Conservation (phyloP, 2,329 filamentous ascomycete species). For the Aspergillus fijiensis region DNA sequence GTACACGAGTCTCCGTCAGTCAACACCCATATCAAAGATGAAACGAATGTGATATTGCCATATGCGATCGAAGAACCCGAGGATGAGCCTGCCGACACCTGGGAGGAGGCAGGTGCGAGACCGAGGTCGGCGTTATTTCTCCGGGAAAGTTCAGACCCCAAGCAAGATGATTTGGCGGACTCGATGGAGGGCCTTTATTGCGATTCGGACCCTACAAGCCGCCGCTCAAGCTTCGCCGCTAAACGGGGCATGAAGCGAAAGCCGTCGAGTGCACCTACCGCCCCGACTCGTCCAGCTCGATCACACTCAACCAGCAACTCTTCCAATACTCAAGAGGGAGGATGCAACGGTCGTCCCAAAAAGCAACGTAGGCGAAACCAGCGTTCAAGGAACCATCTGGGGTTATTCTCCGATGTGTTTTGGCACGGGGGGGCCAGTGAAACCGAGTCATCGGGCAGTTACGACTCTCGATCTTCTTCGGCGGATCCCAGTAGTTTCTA, state of each 20-base stretch:
- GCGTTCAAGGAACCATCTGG: slow-evolving; percentile 15
- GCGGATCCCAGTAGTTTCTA: slow-evolving; percentile 21
- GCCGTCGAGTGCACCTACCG: slow-evolving; percentile 23
- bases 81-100: slow-evolving; percentile 21
- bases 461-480: slow-evolving; percentile 23
- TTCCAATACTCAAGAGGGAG: slow-evolving; percentile 14
- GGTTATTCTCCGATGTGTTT: slow-evolving; percentile 5
- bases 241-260: slow-evolving; percentile 40
- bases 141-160: neutral
- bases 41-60: slow-evolving; percentile 36
- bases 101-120: neutral
- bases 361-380: slow-evolving; percentile 28
- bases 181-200: slow-evolving; percentile 34
- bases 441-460: slow-evolving; percentile 19
- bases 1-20: slow-evolving; percentile 3
- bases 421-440: slow-evolving; percentile 19
- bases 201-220: slow-evolving; percentile 25
- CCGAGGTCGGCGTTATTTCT: neutral
- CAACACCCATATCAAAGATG: neutral
- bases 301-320: neutral
- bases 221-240: slow-evolving; percentile 3
- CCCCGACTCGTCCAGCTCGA: slow-evolving; percentile 1
- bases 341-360: slow-evolving; percentile 24
- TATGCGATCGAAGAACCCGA: slow-evolving; percentile 42
- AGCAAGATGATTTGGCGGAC: slow-evolving; percentile 36